phyloP scores from a whole-genome alignment of 2,329 filamentous ascomycete species.

The Cytospora schulzeri region DNA sequence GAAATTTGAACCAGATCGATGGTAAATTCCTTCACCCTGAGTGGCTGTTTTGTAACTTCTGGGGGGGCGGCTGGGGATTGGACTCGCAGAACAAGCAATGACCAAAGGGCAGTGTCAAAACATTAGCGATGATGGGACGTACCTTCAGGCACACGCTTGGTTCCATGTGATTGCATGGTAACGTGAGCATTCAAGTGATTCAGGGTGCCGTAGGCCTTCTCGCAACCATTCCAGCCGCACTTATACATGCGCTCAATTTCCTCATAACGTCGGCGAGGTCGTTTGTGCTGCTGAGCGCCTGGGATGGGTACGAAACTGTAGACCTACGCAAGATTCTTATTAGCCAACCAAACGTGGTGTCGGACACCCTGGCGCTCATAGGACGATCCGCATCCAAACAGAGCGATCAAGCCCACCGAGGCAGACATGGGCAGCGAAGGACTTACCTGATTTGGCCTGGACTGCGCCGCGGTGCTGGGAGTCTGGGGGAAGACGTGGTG shows the following conservation, averaged over 20 bases:
- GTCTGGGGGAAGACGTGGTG: constrained; percentile 58
- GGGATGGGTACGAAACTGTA: constrained; percentile 98
- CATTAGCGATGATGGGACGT: constrained; percentile 42
- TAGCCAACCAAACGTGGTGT: constrained; percentile 41
- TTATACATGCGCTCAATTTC: constrained; percentile 99
- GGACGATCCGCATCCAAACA: constrained; percentile 12
- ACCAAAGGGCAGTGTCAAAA: background rate
- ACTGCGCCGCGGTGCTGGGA: constrained; percentile 56
- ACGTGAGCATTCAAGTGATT: constrained; percentile 98
- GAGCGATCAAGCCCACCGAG: background rate
- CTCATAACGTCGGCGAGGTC: constrained; percentile 89
- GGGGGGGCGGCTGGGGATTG: no score
- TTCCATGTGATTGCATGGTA: constrained; percentile 96
- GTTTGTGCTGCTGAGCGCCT: constrained; percentile 95
- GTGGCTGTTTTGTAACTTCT: background rate
- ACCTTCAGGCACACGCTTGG: constrained; percentile 97
- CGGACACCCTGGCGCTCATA: constrained; percentile 34
- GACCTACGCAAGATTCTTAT: constrained; percentile 61
- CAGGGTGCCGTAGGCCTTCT: constrained; percentile 96
- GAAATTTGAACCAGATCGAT: background rate
- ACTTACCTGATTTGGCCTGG: constrained; percentile 63
- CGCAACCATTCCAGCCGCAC: constrained; percentile 96
- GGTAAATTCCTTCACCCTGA: background rate
- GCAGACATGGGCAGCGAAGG: background rate
- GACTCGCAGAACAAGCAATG: constrained; percentile 32